Evolutionary conservation across 176 grass and related monocot genomes (phyloP).

Genomic region (Triticum timopheevii): DNA sequence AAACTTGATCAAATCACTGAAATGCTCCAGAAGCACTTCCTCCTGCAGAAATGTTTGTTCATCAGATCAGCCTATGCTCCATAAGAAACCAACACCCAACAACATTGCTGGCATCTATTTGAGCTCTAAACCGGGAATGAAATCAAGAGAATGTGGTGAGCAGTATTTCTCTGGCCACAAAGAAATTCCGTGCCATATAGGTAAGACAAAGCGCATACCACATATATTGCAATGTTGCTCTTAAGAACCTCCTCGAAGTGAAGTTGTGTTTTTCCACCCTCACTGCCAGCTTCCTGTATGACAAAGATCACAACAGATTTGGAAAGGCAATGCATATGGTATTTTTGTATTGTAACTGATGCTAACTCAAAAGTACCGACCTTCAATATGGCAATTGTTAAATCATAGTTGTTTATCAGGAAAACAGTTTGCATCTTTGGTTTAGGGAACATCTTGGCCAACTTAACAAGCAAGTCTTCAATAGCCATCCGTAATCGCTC

Average conservation of each 20-base stretch:
- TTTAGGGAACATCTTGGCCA: slow-evolving; percentile 84
- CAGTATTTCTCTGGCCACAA: background rate
- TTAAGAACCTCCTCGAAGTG: slow-evolving; percentile 96
- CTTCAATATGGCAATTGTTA: slow-evolving; percentile 91
- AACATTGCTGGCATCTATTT: background rate
- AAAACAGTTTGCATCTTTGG: slow-evolving; percentile 91
- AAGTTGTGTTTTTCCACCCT: slow-evolving; percentile 80
- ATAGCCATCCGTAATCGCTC: slow-evolving; percentile 89
- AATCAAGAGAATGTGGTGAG: background rate
- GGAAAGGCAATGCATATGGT: background rate
- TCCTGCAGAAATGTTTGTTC: slow-evolving; percentile 56
- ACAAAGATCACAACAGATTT: slow-evolving; percentile 22
- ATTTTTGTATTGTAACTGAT: background rate
- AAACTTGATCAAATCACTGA: slow-evolving; percentile 76
- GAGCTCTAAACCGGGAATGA: background rate
- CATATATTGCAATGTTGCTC: slow-evolving; percentile 96
- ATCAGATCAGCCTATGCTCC: slow-evolving; percentile 2
- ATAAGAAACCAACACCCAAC: background rate
- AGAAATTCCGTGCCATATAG: background rate
- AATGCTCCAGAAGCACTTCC: slow-evolving; percentile 91
- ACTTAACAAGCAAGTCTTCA: slow-evolving; percentile 88
- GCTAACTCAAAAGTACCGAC: slow-evolving; percentile 22
- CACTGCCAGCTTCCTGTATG: slow-evolving; percentile 86
- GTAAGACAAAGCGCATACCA: slow-evolving; percentile 57
- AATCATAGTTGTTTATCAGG: slow-evolving; percentile 98